Evolutionary conservation across 352 stramenopile genomes (phyloP).

Genomic region (Thalassiosira mediterranea): DNA sequence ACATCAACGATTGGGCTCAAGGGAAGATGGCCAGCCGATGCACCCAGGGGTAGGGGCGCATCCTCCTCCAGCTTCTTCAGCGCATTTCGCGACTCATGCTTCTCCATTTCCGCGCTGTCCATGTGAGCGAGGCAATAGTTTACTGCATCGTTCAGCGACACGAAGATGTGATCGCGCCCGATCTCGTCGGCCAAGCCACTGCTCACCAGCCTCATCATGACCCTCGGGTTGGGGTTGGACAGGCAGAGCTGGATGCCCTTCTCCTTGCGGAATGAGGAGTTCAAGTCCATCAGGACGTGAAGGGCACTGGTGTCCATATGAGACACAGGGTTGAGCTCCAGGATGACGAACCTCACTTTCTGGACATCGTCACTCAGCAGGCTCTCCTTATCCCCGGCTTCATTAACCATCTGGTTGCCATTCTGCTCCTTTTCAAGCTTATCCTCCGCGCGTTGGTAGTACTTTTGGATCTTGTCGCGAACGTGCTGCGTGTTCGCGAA

Average conservation of each 20-base stretch:
- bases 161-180: slow-evolving; percentile 56
- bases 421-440: slow-evolving; percentile 4
- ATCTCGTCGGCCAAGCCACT: slow-evolving; percentile 51
- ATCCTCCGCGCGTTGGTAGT: slow-evolving; percentile 37
- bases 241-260: slow-evolving; percentile 48
- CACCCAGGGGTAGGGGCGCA: too few species aligned
- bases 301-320: slow-evolving; percentile 61
- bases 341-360: slow-evolving; percentile 45
- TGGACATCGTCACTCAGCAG: not conserved
- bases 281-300: slow-evolving; percentile 58
- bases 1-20: too few species aligned
- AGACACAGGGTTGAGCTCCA: slow-evolving; percentile 51
- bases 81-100: slow-evolving; percentile 8
- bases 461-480: slow-evolving; percentile 60
- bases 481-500: slow-evolving; percentile 69
- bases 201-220: slow-evolving; percentile 46
- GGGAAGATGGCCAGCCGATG: too few species aligned
- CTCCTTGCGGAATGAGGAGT: slow-evolving; percentile 10
- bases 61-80: slow-evolving; percentile 11
- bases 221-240: slow-evolving; percentile 43
- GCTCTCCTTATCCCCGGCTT: not conserved
- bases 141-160: slow-evolving; percentile 56
- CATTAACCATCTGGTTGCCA: not conserved
- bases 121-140: slow-evolving; percentile 52
- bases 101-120: slow-evolving; percentile 24